A percentile compares a stretch with the other conserved stretches of the same genome.
Evolutionary conservation across 306 rosid genomes (phyloP).

Genomic region (Fagus sylvatica): DNA sequence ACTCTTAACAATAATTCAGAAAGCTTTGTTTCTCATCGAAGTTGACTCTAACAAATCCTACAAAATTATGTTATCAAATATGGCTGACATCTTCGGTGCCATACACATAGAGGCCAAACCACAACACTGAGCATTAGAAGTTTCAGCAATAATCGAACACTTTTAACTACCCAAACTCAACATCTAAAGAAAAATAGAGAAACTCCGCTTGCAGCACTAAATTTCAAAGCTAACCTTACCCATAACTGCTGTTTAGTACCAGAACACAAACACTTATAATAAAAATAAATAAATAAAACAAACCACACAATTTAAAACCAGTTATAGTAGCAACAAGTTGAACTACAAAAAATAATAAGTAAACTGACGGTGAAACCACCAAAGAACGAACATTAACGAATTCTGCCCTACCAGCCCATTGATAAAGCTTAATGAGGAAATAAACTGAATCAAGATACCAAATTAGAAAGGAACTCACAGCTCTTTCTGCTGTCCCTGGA

Average conservation of each 20-base stretch:
- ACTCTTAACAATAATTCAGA: not conserved
- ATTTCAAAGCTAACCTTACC: not conserved
- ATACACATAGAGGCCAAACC: conserved; percentile 1
- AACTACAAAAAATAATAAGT: conserved; percentile 2
- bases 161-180: not conserved
- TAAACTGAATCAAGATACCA: not conserved
- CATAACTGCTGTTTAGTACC: not conserved
- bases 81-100: not conserved
- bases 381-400: not conserved
- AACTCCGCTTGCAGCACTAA: not conserved
- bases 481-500: conserved; percentile 94
- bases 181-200: not conserved
- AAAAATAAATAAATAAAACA: not conserved
- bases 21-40: not conserved
- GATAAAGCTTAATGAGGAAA: conserved; percentile 1
- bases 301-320: not conserved
- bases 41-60: not conserved
- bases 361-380: not conserved
- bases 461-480: conserved; percentile 62
- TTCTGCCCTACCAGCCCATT: not conserved
- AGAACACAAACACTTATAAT: not conserved
- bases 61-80: not conserved
- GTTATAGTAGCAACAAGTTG: not conserved
- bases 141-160: not conserved
- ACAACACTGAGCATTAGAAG: not conserved